Conservation (phyloP, 495 filamentous ascomycete species). For the Melanomma pulvis-pyrius region DNA sequence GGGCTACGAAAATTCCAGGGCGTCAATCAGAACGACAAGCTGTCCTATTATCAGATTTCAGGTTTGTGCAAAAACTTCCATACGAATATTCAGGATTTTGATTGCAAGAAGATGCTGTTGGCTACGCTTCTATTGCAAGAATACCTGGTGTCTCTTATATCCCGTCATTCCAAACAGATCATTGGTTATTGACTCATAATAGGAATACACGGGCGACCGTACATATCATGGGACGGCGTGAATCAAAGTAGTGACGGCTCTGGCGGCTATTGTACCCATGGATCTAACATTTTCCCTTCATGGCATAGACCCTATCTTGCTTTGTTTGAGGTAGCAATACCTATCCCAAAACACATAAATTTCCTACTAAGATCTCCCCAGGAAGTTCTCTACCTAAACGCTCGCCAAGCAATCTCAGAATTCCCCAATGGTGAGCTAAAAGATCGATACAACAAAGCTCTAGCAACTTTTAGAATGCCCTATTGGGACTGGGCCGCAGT, state of each 20-base stretch:
- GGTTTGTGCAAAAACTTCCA: slow-evolving; percentile 44
- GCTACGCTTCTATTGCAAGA: too few species aligned
- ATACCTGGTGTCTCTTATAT: too few species aligned
- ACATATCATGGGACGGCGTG: slow-evolving; percentile 60
- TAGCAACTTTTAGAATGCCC: slow-evolving; percentile 61
- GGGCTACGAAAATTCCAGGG: slow-evolving; percentile 58
- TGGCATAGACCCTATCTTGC: slow-evolving; percentile 76
- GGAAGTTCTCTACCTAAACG: slow-evolving; percentile 60
- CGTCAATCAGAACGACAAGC: slow-evolving; percentile 54
- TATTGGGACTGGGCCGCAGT: slow-evolving; percentile 70
- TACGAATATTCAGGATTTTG: neutral
- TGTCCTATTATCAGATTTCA: slow-evolving; percentile 64
- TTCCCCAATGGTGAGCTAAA: slow-evolving; percentile 53
- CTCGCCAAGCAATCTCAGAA: slow-evolving; percentile 55
- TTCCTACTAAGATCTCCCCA: slow-evolving; percentile 34
- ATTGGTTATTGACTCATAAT: neutral
- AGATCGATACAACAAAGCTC: slow-evolving; percentile 54
- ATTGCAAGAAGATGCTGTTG: too few species aligned
- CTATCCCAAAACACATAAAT: neutral
- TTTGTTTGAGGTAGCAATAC: slow-evolving; percentile 61
- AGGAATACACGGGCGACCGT: slow-evolving; percentile 70
- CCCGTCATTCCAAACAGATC: neutral
- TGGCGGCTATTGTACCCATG: slow-evolving; percentile 67
- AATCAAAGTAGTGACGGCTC: slow-evolving; percentile 48
- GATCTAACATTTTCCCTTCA: slow-evolving; percentile 65